These are phyloP conservation scores for Schizothecium vesticola DNA, from an alignment of 495 filamentous ascomycete species.

Conservation along the genomic window DNA sequence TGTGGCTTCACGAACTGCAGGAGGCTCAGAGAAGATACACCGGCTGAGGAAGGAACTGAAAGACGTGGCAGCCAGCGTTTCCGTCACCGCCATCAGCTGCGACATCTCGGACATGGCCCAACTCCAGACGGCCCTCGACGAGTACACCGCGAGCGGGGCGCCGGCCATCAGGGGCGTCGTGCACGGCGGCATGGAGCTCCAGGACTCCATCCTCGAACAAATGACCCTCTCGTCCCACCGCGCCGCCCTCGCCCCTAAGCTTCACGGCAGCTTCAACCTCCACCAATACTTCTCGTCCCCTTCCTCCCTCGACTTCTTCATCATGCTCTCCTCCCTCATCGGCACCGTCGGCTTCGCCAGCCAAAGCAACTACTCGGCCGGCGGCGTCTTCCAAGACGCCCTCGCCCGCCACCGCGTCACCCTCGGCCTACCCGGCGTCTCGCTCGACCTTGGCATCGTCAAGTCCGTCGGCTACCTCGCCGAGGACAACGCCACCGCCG, in stretches of 20 bases:
- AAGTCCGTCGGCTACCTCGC: constrained; percentile 33
- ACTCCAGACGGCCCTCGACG: constrained; percentile 30
- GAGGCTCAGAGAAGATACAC: constrained; percentile 27
- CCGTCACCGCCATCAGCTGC: constrained; percentile 35
- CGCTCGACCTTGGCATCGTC: constrained; percentile 45
- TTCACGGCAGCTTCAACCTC: constrained; percentile 49
- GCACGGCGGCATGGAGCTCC: constrained; percentile 51
- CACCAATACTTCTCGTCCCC: constrained; percentile 30
- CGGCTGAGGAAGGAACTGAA: constrained; percentile 33
- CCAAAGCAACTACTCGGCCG: constrained; percentile 49
- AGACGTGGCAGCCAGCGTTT: constrained; percentile 30
- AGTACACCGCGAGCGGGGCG: constrained; percentile 23
- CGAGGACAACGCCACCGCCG: constrained; percentile 10
- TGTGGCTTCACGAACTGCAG: constrained; percentile 52
- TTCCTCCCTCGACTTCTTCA: constrained; percentile 45
- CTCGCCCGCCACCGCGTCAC: constrained; percentile 18
- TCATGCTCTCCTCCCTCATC: constrained; percentile 47
- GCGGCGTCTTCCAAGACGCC: constrained; percentile 34
- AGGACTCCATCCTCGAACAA: constrained; percentile 43
- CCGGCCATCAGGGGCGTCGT: constrained; percentile 43
- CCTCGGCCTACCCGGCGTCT: constrained; percentile 31
- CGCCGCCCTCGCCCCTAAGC: constrained; percentile 40
- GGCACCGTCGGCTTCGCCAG: constrained; percentile 38
- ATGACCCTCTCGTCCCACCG: constrained; percentile 42
- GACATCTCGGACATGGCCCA: constrained; percentile 36